phyloP scores from a whole-genome alignment of 805 yeast species.

The Saccharomyces paradoxus region DNA sequence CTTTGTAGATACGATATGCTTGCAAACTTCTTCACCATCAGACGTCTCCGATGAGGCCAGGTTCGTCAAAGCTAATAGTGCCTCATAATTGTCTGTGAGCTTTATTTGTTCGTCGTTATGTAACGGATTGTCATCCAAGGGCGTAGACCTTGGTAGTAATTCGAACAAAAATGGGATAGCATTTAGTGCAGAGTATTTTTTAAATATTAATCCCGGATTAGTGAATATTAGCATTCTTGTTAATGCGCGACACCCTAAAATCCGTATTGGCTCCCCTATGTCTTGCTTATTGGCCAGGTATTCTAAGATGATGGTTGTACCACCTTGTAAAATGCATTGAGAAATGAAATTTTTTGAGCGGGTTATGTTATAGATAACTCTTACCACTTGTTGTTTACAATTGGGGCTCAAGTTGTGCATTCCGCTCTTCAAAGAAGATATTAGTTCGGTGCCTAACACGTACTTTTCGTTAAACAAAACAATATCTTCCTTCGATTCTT shows the following conservation, averaged over 20 bases:
- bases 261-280: conserved; percentile 17
- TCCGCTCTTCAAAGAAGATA: conserved; percentile 15
- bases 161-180: conserved; percentile 41
- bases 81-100: conserved; percentile 39
- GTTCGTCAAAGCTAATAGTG: conserved; percentile 61
- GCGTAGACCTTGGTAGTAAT: conserved; percentile 18
- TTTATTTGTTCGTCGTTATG: conserved; percentile 16
- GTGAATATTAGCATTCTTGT: conserved; percentile 38
- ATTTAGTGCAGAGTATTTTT: conserved; percentile 35
- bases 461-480: conserved; percentile 13
- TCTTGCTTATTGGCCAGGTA: conserved; percentile 24
- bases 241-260: conserved; percentile 36
- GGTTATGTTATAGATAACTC: conserved; percentile 28
- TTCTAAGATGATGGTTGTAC: conserved; percentile 33
- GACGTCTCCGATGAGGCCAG: conserved; percentile 42
- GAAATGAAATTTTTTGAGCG: conserved; percentile 13
- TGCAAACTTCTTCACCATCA: conserved; percentile 32
- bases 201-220: conserved; percentile 39
- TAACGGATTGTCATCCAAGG: conserved; percentile 3
- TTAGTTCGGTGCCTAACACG: conserved; percentile 15
- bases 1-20: conserved; percentile 25
- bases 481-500: conserved; percentile 17
- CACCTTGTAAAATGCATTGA: conserved; percentile 41
- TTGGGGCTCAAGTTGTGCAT: conserved; percentile 13
- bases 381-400: conserved; percentile 27